These are phyloP conservation scores for Pythium pyrilobum DNA, from an alignment of 352 stramenopile species.

Conservation along the genomic window DNA sequence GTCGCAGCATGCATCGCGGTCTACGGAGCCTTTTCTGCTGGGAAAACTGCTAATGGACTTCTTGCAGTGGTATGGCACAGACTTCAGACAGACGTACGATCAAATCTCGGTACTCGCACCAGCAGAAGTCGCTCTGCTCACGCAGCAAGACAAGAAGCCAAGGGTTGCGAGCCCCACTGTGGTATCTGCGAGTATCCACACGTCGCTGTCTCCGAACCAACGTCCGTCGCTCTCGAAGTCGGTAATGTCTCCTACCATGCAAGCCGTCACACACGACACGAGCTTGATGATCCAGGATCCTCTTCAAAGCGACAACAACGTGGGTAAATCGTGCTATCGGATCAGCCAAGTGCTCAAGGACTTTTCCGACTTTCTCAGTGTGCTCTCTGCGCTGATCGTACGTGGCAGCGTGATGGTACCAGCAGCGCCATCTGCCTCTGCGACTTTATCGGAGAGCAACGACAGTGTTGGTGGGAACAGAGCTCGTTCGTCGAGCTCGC, in stretches of 20 bases:
- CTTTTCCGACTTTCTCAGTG: slow-evolving; percentile 80
- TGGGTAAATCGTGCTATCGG: slow-evolving; percentile 80
- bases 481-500: not conserved
- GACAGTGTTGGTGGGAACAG: not conserved
- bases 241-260: not conserved
- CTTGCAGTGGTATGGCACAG: slow-evolving; percentile 79
- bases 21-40: slow-evolving; percentile 33
- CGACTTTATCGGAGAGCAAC: not conserved
- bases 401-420: slow-evolving; percentile 68
- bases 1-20: slow-evolving; percentile 14
- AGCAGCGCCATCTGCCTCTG: slow-evolving; percentile 12
- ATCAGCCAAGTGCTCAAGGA: slow-evolving; percentile 80
- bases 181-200: too few species aligned
- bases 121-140: slow-evolving; percentile 10
- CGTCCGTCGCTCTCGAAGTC: slow-evolving; percentile 13
- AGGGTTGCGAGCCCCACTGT: slow-evolving; percentile 1
- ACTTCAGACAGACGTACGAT: slow-evolving; percentile 74
- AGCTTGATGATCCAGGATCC: slow-evolving; percentile 70
- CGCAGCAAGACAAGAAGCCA: not conserved
- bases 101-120: slow-evolving; percentile 41
- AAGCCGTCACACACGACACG: slow-evolving; percentile 29
- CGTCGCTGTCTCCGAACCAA: not conserved
- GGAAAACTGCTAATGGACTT: slow-evolving; percentile 84
- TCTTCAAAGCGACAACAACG: slow-evolving; percentile 66
- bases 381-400: slow-evolving; percentile 76